Conservation (phyloP, 225 moss, liverwort and hornwort species). For the Rhytidiadelphus loreus region DNA sequence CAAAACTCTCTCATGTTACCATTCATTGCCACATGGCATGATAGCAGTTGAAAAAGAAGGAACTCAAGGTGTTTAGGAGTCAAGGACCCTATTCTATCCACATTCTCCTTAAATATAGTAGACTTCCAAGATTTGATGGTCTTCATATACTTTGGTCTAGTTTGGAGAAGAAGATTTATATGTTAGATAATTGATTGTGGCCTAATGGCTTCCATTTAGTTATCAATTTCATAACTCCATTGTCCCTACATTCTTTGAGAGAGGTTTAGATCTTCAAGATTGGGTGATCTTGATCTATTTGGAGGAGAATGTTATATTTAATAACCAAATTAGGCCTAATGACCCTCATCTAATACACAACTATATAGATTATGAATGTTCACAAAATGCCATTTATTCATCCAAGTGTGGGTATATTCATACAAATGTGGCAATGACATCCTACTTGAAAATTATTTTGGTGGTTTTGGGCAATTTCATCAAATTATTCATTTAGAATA, state of each 20-base stretch:
- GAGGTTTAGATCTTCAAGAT: no score
- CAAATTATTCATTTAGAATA: neutral
- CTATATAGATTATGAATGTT: neutral
- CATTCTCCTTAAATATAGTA: neutral
- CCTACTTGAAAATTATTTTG: neutral
- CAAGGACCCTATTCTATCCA: accelerated
- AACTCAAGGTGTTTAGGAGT: no score
- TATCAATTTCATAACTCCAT: neutral
- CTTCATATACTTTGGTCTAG: neutral
- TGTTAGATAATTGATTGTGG: neutral
- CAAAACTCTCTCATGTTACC: neutral
- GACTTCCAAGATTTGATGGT: neutral
- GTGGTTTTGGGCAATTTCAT: neutral
- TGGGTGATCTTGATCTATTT: neutral
- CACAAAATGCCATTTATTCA: neutral
- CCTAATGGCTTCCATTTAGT: no score
- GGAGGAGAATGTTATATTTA: neutral
- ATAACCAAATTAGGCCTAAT: neutral
- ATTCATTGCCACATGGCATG: no score
- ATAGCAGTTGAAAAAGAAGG: neutral
- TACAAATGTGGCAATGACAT: neutral
- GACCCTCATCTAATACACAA: accelerated
- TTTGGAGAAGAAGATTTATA: neutral
- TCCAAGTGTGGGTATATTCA: neutral
- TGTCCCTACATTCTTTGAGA: no score